phyloP scores from a whole-genome alignment of 192 early-diverging fungal species.

The Globomyces pollinis-pini region DNA sequence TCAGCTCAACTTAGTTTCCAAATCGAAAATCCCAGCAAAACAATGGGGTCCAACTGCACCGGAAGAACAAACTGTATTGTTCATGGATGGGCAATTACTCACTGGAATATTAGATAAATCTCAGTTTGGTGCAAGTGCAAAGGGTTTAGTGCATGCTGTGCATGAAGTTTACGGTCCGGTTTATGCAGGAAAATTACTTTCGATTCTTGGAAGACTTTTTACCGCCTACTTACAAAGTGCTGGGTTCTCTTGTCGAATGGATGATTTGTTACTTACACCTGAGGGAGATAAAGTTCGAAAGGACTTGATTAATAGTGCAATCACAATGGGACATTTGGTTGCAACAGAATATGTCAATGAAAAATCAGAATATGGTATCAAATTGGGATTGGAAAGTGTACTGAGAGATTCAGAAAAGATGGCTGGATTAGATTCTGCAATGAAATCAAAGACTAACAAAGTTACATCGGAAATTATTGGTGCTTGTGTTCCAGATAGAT shows the following conservation, averaged over 20 bases:
- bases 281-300: conserved; percentile 73
- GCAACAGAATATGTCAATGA: conserved; percentile 60
- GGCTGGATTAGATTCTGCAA: conserved; percentile 79
- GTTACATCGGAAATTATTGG: conserved; percentile 72
- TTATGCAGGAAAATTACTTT: conserved; percentile 83
- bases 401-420: conserved; percentile 76
- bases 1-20: conserved; percentile 81
- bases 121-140: conserved; percentile 87
- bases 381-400: conserved; percentile 66
- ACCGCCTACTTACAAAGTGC: conserved; percentile 77
- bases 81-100: conserved; percentile 83
- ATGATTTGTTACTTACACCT: conserved; percentile 83
- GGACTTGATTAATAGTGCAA: conserved; percentile 58
- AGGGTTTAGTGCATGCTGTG: conserved; percentile 90
- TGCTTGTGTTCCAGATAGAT: conserved; percentile 62
- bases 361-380: conserved; percentile 19
- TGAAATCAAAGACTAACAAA: conserved; percentile 76
- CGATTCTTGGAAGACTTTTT: conserved; percentile 85
- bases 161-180: conserved; percentile 90
- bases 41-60: conserved; percentile 72
- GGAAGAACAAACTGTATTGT: conserved; percentile 78
- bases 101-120: conserved; percentile 95
- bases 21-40: conserved; percentile 76
- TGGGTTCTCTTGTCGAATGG: conserved; percentile 97
- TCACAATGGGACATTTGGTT: conserved; percentile 60